Evolutionary conservation across 2,329 filamentous ascomycete species (phyloP), one percentile per base, ranked within the genome.

Genomic region (Metarhizium brunneum): DNA sequence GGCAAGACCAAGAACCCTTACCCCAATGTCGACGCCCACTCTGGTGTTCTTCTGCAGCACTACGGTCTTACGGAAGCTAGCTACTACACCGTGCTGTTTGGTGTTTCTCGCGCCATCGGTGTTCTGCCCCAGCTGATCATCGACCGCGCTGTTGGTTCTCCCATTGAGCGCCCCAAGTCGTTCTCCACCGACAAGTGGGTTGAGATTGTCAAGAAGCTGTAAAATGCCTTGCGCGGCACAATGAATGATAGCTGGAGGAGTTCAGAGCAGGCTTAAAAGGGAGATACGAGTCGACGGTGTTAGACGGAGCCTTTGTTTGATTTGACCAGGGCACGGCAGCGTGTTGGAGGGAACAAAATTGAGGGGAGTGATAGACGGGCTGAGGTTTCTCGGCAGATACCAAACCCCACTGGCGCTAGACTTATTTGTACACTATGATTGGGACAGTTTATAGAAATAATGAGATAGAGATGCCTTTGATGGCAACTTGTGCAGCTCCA

Each of bases 1-100:
- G 94, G 94, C 80, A 99, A 99, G 90, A 97, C 92, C 83, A 97
- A 97, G 89, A 96, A 97, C 88, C 92, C 92, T 64, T 97, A 83
- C 84, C 94, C 94, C 76, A 97, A 97, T 81, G 92, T 97, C 70
- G 92, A 97, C 71, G 92, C 92, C 70, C 94, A 97, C 88, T 96
- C 92, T 36, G 94, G 94, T 83, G 94, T 99, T 64, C 90, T 99
- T 64, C 90, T 99, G 66, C 94, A 99, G 82, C 94, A 99, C 87
- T 99, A 99, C 80, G 94, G 94, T 70, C 82, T 99, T 73, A 97
- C 89, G 62, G 92, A 99, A 84, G 88, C 94, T 77, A 97, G 86
- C 87, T 99, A 95, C 87, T 99, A 99, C 89, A 99, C 94, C 61
- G 94, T 99, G 61, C 88, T 99, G 71, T 99, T 99, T 76, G 94